Evolutionary conservation across 163 green algal genomes (phyloP).

Genomic region (Scenedesmus sp.): DNA sequence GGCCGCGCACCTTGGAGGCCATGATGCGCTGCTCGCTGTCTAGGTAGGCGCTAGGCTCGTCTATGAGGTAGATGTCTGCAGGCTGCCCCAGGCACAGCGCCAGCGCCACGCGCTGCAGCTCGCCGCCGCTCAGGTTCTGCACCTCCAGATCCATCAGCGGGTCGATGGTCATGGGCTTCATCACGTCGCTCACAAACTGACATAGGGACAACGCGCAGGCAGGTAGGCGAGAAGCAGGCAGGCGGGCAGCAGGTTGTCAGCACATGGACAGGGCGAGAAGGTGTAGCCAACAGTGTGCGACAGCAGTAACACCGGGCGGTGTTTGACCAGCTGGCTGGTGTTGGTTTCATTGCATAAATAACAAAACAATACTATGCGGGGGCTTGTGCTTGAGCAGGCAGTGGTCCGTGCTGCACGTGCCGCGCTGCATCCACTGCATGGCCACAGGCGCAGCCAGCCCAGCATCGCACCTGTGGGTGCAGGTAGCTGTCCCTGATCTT

Average conservation of each 20-base stretch:
- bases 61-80: constrained; percentile 99
- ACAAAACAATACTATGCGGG: not conserved
- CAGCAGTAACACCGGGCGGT: no score
- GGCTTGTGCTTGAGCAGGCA: no score
- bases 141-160: constrained; percentile 95
- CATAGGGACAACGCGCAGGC: not conserved
- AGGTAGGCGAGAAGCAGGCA: not conserved
- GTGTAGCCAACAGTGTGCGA: not conserved
- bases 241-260: not conserved
- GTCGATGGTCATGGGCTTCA: constrained; percentile 94
- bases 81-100: constrained; percentile 94
- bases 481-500: constrained; percentile 93
- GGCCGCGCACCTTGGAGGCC: constrained; percentile 88
- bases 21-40: constrained; percentile 99
- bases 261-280: not conserved
- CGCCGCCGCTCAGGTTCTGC: constrained; percentile 88
- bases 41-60: constrained; percentile 98
- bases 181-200: constrained; percentile 91
- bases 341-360: not conserved
- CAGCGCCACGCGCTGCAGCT: constrained; percentile 90
- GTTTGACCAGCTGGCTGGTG: no score
- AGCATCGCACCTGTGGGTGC: constrained; percentile 72
- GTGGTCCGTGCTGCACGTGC: not conserved
- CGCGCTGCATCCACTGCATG: not conserved
- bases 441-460: not conserved